phyloP scores from a whole-genome alignment of 306 rosid genomes.

The Fagus sylvatica region DNA sequence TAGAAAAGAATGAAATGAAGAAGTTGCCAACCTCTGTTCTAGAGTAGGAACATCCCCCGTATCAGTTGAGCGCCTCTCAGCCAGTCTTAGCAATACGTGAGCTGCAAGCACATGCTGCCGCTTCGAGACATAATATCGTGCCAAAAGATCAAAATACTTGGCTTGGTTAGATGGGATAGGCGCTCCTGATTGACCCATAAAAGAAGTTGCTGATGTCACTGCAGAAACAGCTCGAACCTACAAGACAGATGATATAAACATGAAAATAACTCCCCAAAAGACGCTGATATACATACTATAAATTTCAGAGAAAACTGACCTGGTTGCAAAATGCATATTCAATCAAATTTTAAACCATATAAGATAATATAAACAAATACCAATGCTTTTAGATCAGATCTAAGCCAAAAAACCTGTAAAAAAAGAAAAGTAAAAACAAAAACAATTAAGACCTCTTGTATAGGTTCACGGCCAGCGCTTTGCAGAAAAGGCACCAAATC shows the following conservation, averaged over 20 bases:
- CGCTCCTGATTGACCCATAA: slow-evolving; percentile 64
- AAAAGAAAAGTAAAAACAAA: slow-evolving; percentile 20
- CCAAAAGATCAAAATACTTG: slow-evolving; percentile 87
- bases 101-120: slow-evolving; percentile 96
- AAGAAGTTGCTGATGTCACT: slow-evolving; percentile 59
- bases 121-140: slow-evolving; percentile 83
- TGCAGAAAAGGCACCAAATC: slow-evolving; percentile 89
- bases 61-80: slow-evolving; percentile 75
- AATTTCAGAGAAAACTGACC: slow-evolving; percentile 8
- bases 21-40: slow-evolving; percentile 65
- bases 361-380: background rate
- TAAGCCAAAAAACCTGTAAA: slow-evolving; percentile 14
- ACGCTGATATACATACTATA: slow-evolving; percentile 3
- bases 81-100: slow-evolving; percentile 76
- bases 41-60: slow-evolving; percentile 66
- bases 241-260: slow-evolving; percentile 29
- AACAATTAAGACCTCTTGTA: slow-evolving; percentile 60
- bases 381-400: slow-evolving; percentile 21
- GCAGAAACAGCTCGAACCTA: slow-evolving; percentile 69
- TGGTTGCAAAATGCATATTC: slow-evolving; percentile 17
- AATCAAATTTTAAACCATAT: slow-evolving; percentile 5
- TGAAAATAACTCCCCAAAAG: slow-evolving; percentile 21
- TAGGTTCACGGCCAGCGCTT: slow-evolving; percentile 74
- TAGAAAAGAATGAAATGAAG: slow-evolving; percentile 9
- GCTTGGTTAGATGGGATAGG: slow-evolving; percentile 59